These are phyloP conservation scores for Cenococcum geophilum DNA, from an alignment of 495 filamentous ascomycete species.

Conservation along the genomic window DNA sequence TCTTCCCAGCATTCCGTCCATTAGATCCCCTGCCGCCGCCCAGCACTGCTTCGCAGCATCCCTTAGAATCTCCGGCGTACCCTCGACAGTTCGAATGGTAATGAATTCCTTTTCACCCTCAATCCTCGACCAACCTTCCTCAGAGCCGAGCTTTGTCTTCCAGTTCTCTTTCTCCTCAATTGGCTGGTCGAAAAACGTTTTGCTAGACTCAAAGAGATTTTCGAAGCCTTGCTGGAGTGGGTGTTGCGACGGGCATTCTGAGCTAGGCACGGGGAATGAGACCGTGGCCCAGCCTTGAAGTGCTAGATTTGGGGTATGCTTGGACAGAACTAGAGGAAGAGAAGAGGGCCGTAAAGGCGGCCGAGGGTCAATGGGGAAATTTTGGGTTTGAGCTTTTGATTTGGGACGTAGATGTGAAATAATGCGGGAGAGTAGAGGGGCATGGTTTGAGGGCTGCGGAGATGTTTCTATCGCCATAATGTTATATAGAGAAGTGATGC, in stretches of 20 bases:
- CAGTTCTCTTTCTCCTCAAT: slow-evolving; percentile 11
- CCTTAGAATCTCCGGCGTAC: slow-evolving; percentile 27
- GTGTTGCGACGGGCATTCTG: slow-evolving; percentile 7
- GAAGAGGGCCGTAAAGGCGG: slow-evolving; percentile 13
- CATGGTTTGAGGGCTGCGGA: not conserved
- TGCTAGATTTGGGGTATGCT: slow-evolving; percentile 19
- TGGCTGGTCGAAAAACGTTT: slow-evolving; percentile 24
- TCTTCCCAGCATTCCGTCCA: slow-evolving; percentile 17
- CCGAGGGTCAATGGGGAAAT: slow-evolving; percentile 8
- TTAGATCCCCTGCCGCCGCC: slow-evolving; percentile 7
- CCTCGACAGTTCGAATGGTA: slow-evolving; percentile 23
- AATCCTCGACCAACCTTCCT: slow-evolving; percentile 30
- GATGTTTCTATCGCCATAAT: slow-evolving; percentile 6
- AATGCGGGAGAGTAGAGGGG: slow-evolving; percentile 17
- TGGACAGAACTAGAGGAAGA: slow-evolving; percentile 19
- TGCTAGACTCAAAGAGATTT: slow-evolving; percentile 20
- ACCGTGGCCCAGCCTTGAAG: slow-evolving; percentile 27
- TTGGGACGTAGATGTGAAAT: slow-evolving; percentile 18
- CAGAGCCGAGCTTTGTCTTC: slow-evolving; percentile 23
- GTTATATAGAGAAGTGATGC: no score
- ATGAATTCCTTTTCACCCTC: slow-evolving; percentile 33
- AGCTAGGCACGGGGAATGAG: slow-evolving; percentile 19
- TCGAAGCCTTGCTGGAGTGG: slow-evolving; percentile 19
- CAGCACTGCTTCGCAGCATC: slow-evolving; percentile 23
- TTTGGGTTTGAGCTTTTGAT: not conserved